A percentile compares a stretch with the other conserved stretches of the same genome.
Evolutionary conservation across 257 asterid species (phyloP).

Genomic region (Rehmannia glutinosa): DNA sequence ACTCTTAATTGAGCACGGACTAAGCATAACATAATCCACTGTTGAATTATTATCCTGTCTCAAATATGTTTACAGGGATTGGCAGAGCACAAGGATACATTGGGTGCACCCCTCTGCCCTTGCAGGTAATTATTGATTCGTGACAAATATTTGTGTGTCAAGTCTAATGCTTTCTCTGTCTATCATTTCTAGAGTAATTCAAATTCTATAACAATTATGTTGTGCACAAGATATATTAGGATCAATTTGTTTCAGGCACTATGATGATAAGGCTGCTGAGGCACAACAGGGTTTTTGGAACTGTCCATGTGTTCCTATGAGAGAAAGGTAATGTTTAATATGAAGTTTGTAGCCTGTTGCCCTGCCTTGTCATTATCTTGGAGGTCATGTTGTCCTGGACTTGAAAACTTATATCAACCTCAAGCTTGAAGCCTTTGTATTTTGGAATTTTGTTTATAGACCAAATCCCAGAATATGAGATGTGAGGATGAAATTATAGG

Average conservation of each 20-base stretch:
- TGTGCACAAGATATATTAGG: conserved; percentile 43
- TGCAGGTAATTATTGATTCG: conserved; percentile 52
- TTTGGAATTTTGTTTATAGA: not conserved
- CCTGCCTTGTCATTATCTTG: conserved; percentile 15
- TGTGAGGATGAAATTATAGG: not conserved
- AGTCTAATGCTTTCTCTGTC: not conserved
- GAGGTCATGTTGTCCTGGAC: not conserved
- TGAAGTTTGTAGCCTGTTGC: conserved; percentile 35
- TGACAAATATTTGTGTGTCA: not conserved
- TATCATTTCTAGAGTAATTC: not conserved
- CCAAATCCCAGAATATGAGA: not conserved
- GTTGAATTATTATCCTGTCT: not conserved
- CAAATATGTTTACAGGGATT: conserved; percentile 58
- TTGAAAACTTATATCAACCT: not conserved
- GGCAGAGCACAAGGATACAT: conserved; percentile 94
- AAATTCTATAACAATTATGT: conserved; percentile 32
- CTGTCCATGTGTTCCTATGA: conserved; percentile 90
- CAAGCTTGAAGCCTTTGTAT: not conserved
- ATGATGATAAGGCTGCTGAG: conserved; percentile 93
- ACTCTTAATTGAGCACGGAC: not conserved
- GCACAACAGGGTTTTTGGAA: conserved; percentile 92
- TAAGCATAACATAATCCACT: not conserved
- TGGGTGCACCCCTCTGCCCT: conserved; percentile 98
- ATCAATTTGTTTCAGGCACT: conserved; percentile 39
- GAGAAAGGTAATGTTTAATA: conserved; percentile 37